phyloP scores from a whole-genome alignment of 768 basidiomycete genomes.

The Macrolepiota albuminosa region DNA sequence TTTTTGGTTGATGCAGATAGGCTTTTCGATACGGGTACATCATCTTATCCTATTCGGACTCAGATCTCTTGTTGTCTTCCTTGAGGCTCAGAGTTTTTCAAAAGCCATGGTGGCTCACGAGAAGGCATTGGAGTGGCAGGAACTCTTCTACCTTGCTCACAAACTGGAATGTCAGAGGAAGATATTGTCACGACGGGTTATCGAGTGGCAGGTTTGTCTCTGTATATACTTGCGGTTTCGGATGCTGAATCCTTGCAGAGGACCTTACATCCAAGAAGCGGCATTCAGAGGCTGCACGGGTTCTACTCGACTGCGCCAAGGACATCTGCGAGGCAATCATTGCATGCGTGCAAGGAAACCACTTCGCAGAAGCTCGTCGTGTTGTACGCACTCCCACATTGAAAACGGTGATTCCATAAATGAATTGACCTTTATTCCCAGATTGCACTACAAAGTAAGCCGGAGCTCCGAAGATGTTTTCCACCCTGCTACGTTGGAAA shows the following conservation, averaged over 20 bases:
- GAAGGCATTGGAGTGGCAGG: constrained; percentile 85
- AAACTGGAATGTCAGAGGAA: constrained; percentile 43
- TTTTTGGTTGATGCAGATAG: constrained; percentile 92
- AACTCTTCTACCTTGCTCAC: constrained; percentile 79
- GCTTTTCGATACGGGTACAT: constrained; percentile 83
- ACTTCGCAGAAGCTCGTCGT: constrained; percentile 85
- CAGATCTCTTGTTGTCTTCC: constrained; percentile 51
- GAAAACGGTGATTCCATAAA: not conserved
- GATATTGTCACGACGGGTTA: constrained; percentile 64
- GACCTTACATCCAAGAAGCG: constrained; percentile 78
- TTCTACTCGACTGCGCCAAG: constrained; percentile 78
- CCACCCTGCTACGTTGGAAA: constrained; percentile 74
- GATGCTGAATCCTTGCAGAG: constrained; percentile 43
- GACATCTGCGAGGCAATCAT: constrained; percentile 76
- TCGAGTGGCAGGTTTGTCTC: constrained; percentile 69
- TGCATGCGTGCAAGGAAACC: constrained; percentile 73
- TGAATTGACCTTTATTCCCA: constrained; percentile 23
- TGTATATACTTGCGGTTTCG: not conserved
- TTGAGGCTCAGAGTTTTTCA: constrained; percentile 52
- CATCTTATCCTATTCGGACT: not conserved
- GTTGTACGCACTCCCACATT: constrained; percentile 47
- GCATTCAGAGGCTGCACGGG: constrained; percentile 72
- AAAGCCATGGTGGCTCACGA: constrained; percentile 90
- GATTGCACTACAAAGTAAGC: constrained; percentile 49
- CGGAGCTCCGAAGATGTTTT: constrained; percentile 69